phyloP scores from a whole-genome alignment of 2,329 filamentous ascomycete species.

The Geosmithia morbida region DNA sequence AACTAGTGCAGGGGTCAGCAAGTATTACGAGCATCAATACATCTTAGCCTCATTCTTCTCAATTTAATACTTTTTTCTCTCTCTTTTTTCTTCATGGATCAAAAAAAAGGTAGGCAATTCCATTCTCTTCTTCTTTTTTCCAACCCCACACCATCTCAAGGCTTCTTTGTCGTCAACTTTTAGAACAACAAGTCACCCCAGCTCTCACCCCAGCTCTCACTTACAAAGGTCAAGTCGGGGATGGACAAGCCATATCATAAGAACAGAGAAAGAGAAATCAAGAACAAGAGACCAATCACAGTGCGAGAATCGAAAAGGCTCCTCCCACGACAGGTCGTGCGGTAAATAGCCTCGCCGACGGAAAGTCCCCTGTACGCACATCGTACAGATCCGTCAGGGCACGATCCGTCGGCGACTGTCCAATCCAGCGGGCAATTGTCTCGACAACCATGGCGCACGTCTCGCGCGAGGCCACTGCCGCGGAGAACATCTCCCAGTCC shows the following conservation, averaged over 20 bases:
- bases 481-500: conserved; percentile 78
- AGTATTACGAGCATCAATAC: too few relatives aligned
- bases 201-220: too few relatives aligned
- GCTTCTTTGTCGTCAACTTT: too few relatives aligned
- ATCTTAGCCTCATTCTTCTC: too few relatives aligned
- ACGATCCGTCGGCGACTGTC: conserved; percentile 54
- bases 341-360: conserved; percentile 53
- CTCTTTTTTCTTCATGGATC: too few relatives aligned
- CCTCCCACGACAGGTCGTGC: conserved; percentile 70
- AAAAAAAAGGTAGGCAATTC: too few relatives aligned
- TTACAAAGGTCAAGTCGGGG: too few relatives aligned
- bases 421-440: conserved; percentile 59
- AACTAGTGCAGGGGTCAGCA: background rate
- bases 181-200: too few relatives aligned
- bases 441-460: conserved; percentile 53
- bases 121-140: too few relatives aligned
- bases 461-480: conserved; percentile 51
- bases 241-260: too few relatives aligned
- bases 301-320: conserved; percentile 63
- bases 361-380: conserved; percentile 51
- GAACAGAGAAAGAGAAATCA: background rate
- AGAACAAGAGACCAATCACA: conserved; percentile 15
- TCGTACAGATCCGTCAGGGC: conserved; percentile 69
- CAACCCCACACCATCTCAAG: too few relatives aligned
- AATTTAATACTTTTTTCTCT: too few relatives aligned